Percentiles rank a stretch among this genome's conserved stretches.
phyloP scores from a whole-genome alignment of 2,329 filamentous ascomycete genomes.

The Epichloe gansuensis region DNA sequence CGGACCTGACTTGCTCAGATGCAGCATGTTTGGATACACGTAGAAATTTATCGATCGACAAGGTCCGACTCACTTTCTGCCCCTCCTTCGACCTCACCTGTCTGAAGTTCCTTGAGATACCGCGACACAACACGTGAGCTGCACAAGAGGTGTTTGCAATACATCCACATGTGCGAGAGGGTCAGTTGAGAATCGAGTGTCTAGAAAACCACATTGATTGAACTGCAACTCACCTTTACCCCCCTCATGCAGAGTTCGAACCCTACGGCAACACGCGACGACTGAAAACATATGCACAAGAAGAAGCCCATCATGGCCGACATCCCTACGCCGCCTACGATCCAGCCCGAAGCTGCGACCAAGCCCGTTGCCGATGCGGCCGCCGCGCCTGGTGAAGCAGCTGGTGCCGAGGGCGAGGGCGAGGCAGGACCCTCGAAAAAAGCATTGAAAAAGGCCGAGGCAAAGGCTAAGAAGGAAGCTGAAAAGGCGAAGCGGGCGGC shows the following conservation, averaged over 20 bases:
- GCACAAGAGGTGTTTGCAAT: background rate
- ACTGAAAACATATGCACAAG: too few species aligned
- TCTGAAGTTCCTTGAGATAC: too few species aligned
- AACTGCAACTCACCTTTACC: background rate
- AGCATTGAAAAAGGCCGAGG: constrained; percentile 73
- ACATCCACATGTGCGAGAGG: too few species aligned
- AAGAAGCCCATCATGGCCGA: constrained; percentile 3
- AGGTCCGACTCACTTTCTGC: background rate
- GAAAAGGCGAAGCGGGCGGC: constrained; percentile 60
- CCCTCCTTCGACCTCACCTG: background rate
- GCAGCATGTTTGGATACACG: too few species aligned
- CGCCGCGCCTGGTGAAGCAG: background rate
- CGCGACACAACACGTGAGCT: too few species aligned
- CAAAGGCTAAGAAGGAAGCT: constrained; percentile 80
- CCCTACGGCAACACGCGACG: too few species aligned
- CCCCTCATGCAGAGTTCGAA: too few species aligned
- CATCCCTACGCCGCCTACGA: constrained; percentile 1
- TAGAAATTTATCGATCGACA: background rate
- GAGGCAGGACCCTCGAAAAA: constrained; percentile 37
- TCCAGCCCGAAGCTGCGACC: background rate
- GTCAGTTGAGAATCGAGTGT: background rate
- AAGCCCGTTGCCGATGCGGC: background rate
- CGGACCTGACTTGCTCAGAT: too few species aligned
- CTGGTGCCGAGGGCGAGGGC: background rate
- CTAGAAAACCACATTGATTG: background rate